Conservation (phyloP, 352 stramenopile species). For the Globisporangium mamillatum region DNA sequence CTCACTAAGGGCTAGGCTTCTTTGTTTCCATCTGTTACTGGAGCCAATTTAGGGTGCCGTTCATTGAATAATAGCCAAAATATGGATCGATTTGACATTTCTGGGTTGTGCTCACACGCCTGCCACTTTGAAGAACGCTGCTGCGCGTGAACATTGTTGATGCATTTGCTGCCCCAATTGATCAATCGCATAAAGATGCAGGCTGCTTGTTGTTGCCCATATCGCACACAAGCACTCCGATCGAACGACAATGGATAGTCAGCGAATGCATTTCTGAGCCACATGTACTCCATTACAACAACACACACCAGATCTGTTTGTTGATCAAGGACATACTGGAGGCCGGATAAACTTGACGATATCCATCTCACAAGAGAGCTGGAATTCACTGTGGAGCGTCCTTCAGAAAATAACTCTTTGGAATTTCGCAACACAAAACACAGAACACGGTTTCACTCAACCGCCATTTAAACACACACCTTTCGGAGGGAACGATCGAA, state of each 20-base stretch:
- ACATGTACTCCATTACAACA: background rate
- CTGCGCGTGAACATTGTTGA: background rate
- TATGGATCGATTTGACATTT: background rate
- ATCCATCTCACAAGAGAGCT: background rate
- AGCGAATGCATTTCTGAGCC: background rate
- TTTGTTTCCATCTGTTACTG: constrained; percentile 2
- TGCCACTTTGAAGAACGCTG: background rate
- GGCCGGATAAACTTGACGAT: background rate
- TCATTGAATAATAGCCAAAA: background rate
- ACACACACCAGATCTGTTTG: background rate
- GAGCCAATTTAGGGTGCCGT: background rate
- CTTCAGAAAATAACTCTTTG: too few species aligned
- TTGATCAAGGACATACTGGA: background rate
- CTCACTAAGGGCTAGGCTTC: background rate
- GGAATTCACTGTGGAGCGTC: background rate
- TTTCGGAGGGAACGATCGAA: too few species aligned
- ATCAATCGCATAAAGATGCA: background rate
- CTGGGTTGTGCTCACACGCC: background rate
- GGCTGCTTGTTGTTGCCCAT: background rate
- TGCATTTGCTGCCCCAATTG: background rate
- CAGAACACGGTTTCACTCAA: too few species aligned
- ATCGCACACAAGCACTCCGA: background rate
- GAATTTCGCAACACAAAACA: too few species aligned
- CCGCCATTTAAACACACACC: too few species aligned
- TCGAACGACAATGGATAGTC: background rate